Base-by-base conservation (phyloP, 768 basidiomycete genomes). In the Boletus rufocinnamomeus region DNA sequence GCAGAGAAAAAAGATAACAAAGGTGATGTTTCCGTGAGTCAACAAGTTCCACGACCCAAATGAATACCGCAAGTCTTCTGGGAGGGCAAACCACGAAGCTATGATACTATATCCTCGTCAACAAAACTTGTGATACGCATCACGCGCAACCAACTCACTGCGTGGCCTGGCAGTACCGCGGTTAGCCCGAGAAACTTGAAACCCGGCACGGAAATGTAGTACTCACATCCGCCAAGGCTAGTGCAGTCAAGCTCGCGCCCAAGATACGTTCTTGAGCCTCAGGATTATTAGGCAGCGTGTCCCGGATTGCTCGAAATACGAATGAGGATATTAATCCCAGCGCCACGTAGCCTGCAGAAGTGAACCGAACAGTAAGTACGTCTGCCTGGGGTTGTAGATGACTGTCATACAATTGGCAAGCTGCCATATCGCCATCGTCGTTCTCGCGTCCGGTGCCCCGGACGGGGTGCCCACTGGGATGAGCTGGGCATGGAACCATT, bases 21-120 rank as follows among this genome's bases (percentile, higher is more conserved):
- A 75, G 4, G 88, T 84, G 66, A 91, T 85, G 65, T 91, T 93
- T 35, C 89, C 90, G 63, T 91, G 89, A 0, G 84, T 88, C 78
- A 82, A 86, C 28, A 77, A 67, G 70, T 91, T 91, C 91, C 89
- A 93, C 16, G 67, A 64, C 9, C 68, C 69, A 37, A 82, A 75
- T 28, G 76, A 73, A 58, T 78, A 85, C 49, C 78, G 79, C 60
- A 89, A 70, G 28, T 81, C 75, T 35, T 72, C 63, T 1, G 91
- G 91, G 30, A 91, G 79, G 9, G 81, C 81, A 40, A 82, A 53
- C 64, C 84, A 80, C 17, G 85, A 84, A 34, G 77, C 79, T 19
- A 75, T 66, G 60, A 91, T 81, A 66, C 90, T 91, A 60, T 43
- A 41, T 50, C 54, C 60, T 32, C 63, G 35, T 56, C 41, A 67